These are phyloP conservation scores for Amanita exitialis DNA, from an alignment of 768 basidiomycete species.

Conservation along the genomic window DNA sequence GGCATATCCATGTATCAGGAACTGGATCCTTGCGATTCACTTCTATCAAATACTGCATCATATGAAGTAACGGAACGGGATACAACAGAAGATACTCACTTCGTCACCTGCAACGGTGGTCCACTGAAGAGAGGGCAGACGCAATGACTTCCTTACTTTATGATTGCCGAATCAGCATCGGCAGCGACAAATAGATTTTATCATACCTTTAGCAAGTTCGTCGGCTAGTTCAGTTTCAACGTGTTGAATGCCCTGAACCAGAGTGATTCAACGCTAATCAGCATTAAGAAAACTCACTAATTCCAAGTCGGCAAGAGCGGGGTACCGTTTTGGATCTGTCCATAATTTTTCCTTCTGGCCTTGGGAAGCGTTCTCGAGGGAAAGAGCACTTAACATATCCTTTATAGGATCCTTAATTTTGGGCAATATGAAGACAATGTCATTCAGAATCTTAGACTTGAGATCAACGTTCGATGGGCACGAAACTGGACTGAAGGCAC, in stretches of 20 bases:
- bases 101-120: conserved; percentile 58
- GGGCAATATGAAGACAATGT: conserved; percentile 62
- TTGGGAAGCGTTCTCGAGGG: conserved; percentile 50
- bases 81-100: conserved; percentile 24
- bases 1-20: conserved; percentile 48
- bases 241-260: conserved; percentile 47
- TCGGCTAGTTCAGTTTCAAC: conserved; percentile 65
- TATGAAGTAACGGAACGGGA: not conserved
- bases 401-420: conserved; percentile 44
- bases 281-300: conserved; percentile 33
- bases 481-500: conserved; percentile 43
- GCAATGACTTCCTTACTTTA: conserved; percentile 62
- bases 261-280: conserved; percentile 5
- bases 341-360: conserved; percentile 68
- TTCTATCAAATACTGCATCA: conserved; percentile 66
- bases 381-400: conserved; percentile 44
- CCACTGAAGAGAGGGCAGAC: conserved; percentile 67
- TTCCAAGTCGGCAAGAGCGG: conserved; percentile 43
- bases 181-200: not conserved
- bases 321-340: conserved; percentile 36
- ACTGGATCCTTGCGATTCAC: conserved; percentile 47
- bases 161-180: not conserved
- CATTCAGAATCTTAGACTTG: conserved; percentile 55
- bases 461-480: conserved; percentile 42
- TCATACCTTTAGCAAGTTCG: conserved; percentile 57